Evolutionary conservation across 495 filamentous ascomycete species (phyloP).

Genomic region (Penicillium lividum): DNA sequence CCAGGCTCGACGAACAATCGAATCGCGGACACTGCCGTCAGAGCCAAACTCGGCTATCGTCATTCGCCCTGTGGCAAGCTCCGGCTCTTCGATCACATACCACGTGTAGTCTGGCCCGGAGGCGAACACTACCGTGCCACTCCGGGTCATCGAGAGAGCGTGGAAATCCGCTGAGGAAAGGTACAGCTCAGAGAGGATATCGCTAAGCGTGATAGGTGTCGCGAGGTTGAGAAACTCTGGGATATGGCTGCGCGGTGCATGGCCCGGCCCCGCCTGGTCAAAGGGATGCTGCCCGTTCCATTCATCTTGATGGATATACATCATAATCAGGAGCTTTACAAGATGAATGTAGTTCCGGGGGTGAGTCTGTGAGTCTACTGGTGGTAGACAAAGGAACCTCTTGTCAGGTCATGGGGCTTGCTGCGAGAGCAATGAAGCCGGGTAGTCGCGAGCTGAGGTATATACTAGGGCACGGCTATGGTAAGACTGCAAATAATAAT

Average conservation of each 20-base stretch:
- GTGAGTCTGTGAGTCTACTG: neutral
- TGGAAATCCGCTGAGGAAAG: constrained; percentile 11
- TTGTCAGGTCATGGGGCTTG: neutral
- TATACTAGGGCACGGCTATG: neutral
- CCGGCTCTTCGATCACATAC: constrained; percentile 12
- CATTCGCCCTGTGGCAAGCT: constrained; percentile 8
- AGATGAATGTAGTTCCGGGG: neutral
- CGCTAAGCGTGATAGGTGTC: constrained; percentile 4
- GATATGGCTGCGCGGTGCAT: constrained; percentile 1
- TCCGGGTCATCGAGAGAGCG: constrained; percentile 13
- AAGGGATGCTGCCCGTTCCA: neutral
- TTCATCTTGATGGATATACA: neutral
- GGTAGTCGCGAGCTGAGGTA: constrained; percentile 2
- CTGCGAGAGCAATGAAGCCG: neutral
- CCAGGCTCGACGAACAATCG: constrained; percentile 13
- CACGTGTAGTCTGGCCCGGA: constrained; percentile 5
- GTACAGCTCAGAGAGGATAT: constrained; percentile 10
- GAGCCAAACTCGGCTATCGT: constrained; percentile 11
- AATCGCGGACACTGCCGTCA: constrained; percentile 8
- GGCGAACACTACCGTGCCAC: constrained; percentile 14
- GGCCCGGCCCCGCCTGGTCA: neutral
- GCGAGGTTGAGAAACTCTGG: constrained; percentile 6
- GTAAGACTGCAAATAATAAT: constrained; percentile 7
- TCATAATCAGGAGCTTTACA: neutral
- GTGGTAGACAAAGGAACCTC: neutral